Evolutionary conservation across 1,139 yeast genomes (phyloP).

Genomic region (Kazachstania sp.): DNA sequence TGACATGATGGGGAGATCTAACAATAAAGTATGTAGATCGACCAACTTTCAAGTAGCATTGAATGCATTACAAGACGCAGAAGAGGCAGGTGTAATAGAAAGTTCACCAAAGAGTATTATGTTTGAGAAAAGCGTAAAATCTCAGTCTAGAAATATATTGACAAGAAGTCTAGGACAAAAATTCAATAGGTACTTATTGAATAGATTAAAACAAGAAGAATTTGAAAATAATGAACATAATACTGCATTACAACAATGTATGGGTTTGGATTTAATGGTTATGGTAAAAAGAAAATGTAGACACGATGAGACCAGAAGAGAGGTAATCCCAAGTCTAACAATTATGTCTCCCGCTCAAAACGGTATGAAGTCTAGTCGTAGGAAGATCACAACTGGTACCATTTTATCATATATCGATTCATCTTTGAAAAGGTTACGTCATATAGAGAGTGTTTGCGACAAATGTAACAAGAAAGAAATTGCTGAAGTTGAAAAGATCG

Average conservation of each 20-base stretch:
- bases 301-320: slow-evolving; percentile 30
- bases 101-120: slow-evolving; percentile 3
- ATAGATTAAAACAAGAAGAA: slow-evolving; percentile 24
- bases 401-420: slow-evolving; percentile 50
- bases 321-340: slow-evolving; percentile 36
- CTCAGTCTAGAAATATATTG: slow-evolving; percentile 5
- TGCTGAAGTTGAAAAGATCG: slow-evolving; percentile 44
- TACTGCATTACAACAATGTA: slow-evolving; percentile 31
- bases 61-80: slow-evolving; percentile 40
- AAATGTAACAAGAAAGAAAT: slow-evolving; percentile 43
- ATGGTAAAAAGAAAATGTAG: slow-evolving; percentile 37
- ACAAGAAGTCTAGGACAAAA: slow-evolving; percentile 17
- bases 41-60: slow-evolving; percentile 49
- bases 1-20: slow-evolving; percentile 83
- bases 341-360: slow-evolving; percentile 29
- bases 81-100: slow-evolving; percentile 20
- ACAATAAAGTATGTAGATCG: slow-evolving; percentile 41
- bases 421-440: slow-evolving; percentile 44
- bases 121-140: slow-evolving; percentile 1
- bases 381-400: slow-evolving; percentile 27
- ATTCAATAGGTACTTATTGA: slow-evolving; percentile 25
- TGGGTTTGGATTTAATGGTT: slow-evolving; percentile 40
- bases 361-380: slow-evolving; percentile 18
- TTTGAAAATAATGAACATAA: slow-evolving; percentile 25
- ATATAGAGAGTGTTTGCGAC: slow-evolving; percentile 45